phyloP scores from a whole-genome alignment of 768 basidiomycete genomes.

The Exidia glandulosa region DNA sequence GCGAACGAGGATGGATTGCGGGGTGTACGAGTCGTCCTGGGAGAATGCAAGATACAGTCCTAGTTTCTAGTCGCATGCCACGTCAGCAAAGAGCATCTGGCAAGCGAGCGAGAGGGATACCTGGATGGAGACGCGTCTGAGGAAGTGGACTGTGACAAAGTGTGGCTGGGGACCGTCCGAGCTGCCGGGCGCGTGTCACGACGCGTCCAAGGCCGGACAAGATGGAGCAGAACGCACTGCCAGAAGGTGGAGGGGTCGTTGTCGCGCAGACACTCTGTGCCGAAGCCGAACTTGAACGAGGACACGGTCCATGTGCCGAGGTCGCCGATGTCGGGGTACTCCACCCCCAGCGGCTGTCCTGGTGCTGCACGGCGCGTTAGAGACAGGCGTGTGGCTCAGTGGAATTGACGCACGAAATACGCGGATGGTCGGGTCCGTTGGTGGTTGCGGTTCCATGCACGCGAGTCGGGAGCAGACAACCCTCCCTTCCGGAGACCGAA shows the following conservation, averaged over 20 bases:
- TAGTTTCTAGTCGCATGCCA: constrained; percentile 50
- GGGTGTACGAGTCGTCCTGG: constrained; percentile 94
- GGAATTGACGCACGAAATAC: background rate
- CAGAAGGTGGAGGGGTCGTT: constrained; percentile 89
- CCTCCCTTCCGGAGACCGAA: background rate
- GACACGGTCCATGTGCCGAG: constrained; percentile 95
- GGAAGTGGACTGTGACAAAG: constrained; percentile 88
- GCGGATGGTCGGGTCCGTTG: background rate
- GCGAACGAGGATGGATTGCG: constrained; percentile 78
- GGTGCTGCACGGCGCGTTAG: background rate
- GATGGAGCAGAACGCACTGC: constrained; percentile 57
- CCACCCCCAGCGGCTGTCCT: background rate
- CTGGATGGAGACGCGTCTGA: constrained; percentile 79
- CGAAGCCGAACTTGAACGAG: constrained; percentile 92
- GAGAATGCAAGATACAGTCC: constrained; percentile 71
- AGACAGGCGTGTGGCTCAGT: background rate
- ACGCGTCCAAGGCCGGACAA: background rate
- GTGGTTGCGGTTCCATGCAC: background rate
- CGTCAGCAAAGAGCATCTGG: background rate
- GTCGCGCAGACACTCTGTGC: constrained; percentile 83
- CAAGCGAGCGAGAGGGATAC: constrained; percentile 28
- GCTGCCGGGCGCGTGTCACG: constrained; percentile 23
- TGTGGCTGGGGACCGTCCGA: constrained; percentile 97
- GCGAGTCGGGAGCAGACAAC: background rate
- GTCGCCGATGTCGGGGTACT: constrained; percentile 64